Conservation (phyloP, 148 eudicot genomes). For the Tetragonia tetragonoides region DNA sequence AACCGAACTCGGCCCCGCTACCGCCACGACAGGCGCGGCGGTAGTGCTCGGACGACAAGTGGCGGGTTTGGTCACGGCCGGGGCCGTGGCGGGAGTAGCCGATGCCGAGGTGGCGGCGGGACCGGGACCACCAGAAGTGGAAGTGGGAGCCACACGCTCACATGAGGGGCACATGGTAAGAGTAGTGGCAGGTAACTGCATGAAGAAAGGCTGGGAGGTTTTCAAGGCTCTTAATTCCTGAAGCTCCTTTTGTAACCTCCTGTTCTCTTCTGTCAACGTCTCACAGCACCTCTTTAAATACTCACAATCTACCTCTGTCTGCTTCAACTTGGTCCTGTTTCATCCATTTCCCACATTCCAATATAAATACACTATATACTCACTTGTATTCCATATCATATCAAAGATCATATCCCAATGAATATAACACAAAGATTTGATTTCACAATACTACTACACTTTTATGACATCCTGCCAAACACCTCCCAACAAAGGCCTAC, state of each 20-base stretch:
- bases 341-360: constrained; percentile 1
- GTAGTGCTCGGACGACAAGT: not conserved
- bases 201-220: constrained; percentile 66
- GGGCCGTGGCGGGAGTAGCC: not conserved
- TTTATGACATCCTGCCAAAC: not conserved
- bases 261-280: constrained; percentile 82
- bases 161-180: constrained; percentile 97
- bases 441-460: not conserved
- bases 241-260: constrained; percentile 81
- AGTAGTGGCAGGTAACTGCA: constrained; percentile 76
- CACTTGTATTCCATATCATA: not conserved
- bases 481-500: not conserved
- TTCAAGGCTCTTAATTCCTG: constrained; percentile 79
- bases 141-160: constrained; percentile 61
- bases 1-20: not conserved
- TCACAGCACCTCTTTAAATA: constrained; percentile 82
- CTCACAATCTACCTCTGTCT: constrained; percentile 96
- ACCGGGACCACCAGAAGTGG: not conserved
- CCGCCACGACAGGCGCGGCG: not conserved
- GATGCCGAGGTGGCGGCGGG: constrained; percentile 23
- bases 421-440: constrained; percentile 24
- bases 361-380: not conserved
- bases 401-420: constrained; percentile 22
- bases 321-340: constrained; percentile 88
- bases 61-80: constrained; percentile 3